Evolutionary conservation across 352 stramenopile genomes (phyloP).

Genomic region (Globisporangium barbulae): DNA sequence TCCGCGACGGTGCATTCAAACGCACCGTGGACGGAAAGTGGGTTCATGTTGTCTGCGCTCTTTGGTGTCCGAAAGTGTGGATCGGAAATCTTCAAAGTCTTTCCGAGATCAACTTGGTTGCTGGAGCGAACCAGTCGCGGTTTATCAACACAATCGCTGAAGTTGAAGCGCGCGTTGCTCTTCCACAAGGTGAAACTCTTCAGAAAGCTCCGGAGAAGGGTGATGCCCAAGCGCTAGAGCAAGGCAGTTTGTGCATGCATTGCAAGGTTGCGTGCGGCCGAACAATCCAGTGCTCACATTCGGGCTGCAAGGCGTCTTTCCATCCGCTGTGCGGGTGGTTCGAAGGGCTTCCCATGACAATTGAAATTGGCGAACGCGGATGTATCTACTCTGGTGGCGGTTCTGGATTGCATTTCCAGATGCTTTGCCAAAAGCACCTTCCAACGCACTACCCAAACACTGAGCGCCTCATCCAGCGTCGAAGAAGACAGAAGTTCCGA

Average conservation of each 20-base stretch:
- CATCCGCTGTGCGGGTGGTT: constrained; percentile 88
- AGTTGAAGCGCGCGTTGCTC: constrained; percentile 35
- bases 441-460: constrained; percentile 41
- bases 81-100: constrained; percentile 80
- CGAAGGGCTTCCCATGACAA: constrained; percentile 71
- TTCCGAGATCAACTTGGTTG: constrained; percentile 71
- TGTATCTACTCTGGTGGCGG: constrained; percentile 76
- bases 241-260: constrained; percentile 56
- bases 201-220: constrained; percentile 11
- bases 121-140: constrained; percentile 30
- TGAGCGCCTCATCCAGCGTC: constrained; percentile 39
- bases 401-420: constrained; percentile 61
- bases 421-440: constrained; percentile 62
- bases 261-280: constrained; percentile 76
- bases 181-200: constrained; percentile 10
- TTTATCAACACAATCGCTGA: constrained; percentile 63
- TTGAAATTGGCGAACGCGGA: constrained; percentile 37
- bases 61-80: constrained; percentile 87
- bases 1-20: constrained; percentile 85
- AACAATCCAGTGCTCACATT: constrained; percentile 63
- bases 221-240: constrained; percentile 23
- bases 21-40: constrained; percentile 82
- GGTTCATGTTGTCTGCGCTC: constrained; percentile 86
- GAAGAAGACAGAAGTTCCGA: constrained; percentile 56
- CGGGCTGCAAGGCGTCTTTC: constrained; percentile 57